A percentile compares a stretch with the other conserved stretches of the same genome.
These are phyloP conservation scores for Vitis rupestris DNA, from an alignment of 164 flowering plant species.

Conservation along the genomic window DNA sequence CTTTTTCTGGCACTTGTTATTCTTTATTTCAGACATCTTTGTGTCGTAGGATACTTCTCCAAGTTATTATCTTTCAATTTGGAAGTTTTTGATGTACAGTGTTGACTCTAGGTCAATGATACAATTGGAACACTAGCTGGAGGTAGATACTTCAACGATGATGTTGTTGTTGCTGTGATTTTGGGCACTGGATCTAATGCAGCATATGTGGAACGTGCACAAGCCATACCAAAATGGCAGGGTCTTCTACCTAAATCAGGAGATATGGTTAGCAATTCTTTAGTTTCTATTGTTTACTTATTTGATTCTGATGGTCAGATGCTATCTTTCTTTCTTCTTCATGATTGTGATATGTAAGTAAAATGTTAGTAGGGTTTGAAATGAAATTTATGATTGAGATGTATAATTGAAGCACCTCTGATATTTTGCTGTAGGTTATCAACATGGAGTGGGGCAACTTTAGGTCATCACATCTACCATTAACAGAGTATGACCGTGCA, in stretches of 20 bases:
- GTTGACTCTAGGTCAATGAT: conserved; percentile 64
- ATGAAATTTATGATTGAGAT: too few relatives aligned
- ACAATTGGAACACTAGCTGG: conserved; percentile 91
- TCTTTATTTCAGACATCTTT: too few relatives aligned
- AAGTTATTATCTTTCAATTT: too few relatives aligned
- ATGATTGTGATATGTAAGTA: too few relatives aligned
- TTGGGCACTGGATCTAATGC: conserved; percentile 95
- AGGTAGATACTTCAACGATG: conserved; percentile 57
- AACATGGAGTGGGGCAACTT: conserved; percentile 98
- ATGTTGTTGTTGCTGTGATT: conserved; percentile 83
- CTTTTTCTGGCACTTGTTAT: too few relatives aligned
- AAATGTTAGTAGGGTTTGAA: too few relatives aligned
- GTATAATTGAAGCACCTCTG: neutral
- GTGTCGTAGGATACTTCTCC: too few relatives aligned
- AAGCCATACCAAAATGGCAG: conserved; percentile 91
- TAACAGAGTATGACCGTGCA: conserved; percentile 72
- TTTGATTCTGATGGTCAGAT: neutral
- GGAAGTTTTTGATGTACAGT: too few relatives aligned
- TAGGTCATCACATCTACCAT: conserved; percentile 75
- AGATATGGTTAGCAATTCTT: conserved; percentile 65
- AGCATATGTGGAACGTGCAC: conserved; percentile 82
- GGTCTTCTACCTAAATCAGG: conserved; percentile 77
- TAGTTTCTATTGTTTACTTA: neutral
- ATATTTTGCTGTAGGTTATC: conserved; percentile 53
- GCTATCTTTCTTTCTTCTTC: too few relatives aligned